Conservation (phyloP, 1,284 basidiomycete species). For the Xerocomus minutiporus region DNA sequence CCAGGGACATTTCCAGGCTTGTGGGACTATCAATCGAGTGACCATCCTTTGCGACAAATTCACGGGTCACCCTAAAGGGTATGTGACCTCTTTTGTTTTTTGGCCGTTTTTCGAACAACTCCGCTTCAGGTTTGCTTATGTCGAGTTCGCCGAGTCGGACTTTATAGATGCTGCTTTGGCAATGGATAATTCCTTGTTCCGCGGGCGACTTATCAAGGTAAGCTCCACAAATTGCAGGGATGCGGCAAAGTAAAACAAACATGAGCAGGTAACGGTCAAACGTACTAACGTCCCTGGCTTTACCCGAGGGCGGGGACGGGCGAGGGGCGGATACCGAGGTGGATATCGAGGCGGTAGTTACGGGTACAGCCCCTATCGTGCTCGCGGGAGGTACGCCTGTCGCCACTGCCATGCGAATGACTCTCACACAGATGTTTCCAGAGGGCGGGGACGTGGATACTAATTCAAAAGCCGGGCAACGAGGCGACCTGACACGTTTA, state of each 20-base stretch:
- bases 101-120: constrained; percentile 1
- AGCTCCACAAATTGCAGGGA: constrained; percentile 6
- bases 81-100: constrained; percentile 25
- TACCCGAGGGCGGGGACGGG: constrained; percentile 75
- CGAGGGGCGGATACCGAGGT: constrained; percentile 62
- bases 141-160: constrained; percentile 96
- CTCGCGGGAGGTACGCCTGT: constrained; percentile 67
- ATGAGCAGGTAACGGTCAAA: constrained; percentile 78
- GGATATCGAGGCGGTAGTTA: constrained; percentile 45
- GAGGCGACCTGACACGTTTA: constrained; percentile 13
- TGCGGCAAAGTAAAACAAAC: constrained; percentile 2
- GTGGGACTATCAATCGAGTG: constrained; percentile 97
- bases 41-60: constrained; percentile 99
- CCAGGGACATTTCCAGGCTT: constrained; percentile 95
- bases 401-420: constrained; percentile 2
- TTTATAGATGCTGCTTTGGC: constrained; percentile 89
- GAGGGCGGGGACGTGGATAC: constrained; percentile 68
- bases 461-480: constrained; percentile 36
- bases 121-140: constrained; percentile 84
- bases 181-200: constrained; percentile 95
- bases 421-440: constrained; percentile 29
- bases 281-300: constrained; percentile 92
- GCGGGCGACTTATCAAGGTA: constrained; percentile 89
- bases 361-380: constrained; percentile 75
- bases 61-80: constrained; percentile 99